A percentile compares a stretch with the other conserved stretches of the same genome.
Conservation (phyloP, 192 early-diverging fungal genomes). For the Dimargaris verticillata region DNA sequence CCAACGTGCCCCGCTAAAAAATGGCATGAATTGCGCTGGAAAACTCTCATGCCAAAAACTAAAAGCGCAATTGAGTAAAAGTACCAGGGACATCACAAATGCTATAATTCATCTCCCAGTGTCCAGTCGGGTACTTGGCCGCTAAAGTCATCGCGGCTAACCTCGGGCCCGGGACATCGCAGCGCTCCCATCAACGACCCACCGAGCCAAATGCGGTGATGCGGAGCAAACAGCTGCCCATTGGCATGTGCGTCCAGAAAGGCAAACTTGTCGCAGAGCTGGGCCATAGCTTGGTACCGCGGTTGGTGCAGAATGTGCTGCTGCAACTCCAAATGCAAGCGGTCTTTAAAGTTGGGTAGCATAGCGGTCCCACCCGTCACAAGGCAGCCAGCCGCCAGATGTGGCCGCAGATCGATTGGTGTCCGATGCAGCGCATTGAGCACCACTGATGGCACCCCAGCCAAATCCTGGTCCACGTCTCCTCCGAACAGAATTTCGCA, state of each 20-base stretch:
- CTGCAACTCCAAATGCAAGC: conserved; percentile 44
- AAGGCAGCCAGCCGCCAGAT: conserved; percentile 43
- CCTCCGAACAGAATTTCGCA: conserved; percentile 66
- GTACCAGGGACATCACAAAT: no score
- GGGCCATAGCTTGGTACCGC: conserved; percentile 28
- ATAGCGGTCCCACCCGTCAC: conserved; percentile 63
- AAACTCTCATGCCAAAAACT: no score
- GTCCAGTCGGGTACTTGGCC: conserved; percentile 51
- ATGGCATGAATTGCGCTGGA: no score
- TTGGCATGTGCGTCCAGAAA: conserved; percentile 35
- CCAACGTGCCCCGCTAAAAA: no score
- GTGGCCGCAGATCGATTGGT: conserved; percentile 54
- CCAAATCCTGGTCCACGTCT: conserved; percentile 39
- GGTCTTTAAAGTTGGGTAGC: conserved; percentile 47
- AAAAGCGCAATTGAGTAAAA: not conserved
- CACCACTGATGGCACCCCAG: conserved; percentile 35
- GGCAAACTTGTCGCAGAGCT: conserved; percentile 29
- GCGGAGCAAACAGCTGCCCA: conserved; percentile 44
- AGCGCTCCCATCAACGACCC: conserved; percentile 60
- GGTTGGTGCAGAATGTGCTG: conserved; percentile 26
- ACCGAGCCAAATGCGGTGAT: conserved; percentile 68
- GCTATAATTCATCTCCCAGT: not conserved
- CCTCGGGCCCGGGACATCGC: conserved; percentile 51
- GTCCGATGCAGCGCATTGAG: conserved; percentile 35
- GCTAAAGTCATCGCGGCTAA: conserved; percentile 44